phyloP scores from a whole-genome alignment of 306 rosid species.

The Dalbergia oliveri region DNA sequence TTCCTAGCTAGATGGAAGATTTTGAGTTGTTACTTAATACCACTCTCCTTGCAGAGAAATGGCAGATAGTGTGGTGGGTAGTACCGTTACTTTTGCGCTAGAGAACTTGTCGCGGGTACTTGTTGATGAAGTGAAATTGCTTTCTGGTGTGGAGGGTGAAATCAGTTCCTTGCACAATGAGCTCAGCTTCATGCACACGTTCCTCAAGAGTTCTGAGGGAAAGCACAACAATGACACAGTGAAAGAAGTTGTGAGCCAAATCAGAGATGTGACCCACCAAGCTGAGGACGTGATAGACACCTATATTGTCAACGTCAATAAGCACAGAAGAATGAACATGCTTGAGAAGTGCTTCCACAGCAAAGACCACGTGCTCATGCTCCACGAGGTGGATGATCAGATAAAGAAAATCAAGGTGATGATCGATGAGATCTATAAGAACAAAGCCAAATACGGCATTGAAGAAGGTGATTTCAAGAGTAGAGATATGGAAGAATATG shows the following conservation, averaged over 20 bases:
- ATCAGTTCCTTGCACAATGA: background rate
- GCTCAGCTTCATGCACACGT: background rate
- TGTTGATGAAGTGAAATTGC: background rate
- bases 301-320: background rate
- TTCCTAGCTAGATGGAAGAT: too few species aligned
- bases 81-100: background rate
- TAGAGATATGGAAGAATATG: background rate
- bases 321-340: background rate
- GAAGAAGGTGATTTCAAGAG: background rate
- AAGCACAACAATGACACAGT: background rate
- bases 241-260: constrained; percentile 28
- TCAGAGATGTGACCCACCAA: constrained; percentile 11
- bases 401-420: background rate
- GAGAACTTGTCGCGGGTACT: constrained; percentile 28
- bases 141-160: constrained; percentile 20
- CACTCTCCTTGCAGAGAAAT: background rate
- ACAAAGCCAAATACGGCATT: background rate
- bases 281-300: constrained; percentile 45
- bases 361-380: background rate
- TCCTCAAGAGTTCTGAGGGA: constrained; percentile 28
- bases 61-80: constrained; percentile 42
- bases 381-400: background rate
- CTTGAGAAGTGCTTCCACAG: background rate
- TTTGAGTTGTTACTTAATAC: too few species aligned
- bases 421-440: background rate